phyloP scores from a whole-genome alignment of 1,284 basidiomycete species.

The Athelia psychrophila region DNA sequence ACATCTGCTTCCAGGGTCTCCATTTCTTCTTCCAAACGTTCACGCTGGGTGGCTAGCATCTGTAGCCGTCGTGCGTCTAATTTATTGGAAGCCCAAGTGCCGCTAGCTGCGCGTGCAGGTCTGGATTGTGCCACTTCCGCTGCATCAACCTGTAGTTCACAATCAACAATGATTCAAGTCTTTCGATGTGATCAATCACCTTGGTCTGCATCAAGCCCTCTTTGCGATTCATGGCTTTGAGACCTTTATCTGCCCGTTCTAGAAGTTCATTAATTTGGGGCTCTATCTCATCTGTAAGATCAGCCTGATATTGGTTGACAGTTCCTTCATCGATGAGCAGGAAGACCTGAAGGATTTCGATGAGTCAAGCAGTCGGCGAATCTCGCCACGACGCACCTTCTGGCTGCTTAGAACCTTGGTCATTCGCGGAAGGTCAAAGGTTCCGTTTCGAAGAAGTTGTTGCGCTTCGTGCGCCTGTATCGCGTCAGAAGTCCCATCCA shows the following conservation, averaged over 20 bases:
- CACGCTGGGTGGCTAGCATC: slow-evolving; percentile 58
- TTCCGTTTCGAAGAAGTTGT: slow-evolving; percentile 64
- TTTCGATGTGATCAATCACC: slow-evolving; percentile 32
- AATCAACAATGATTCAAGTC: background rate
- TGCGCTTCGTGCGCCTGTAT: slow-evolving; percentile 63
- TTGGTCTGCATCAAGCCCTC: slow-evolving; percentile 57
- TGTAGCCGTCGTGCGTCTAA: slow-evolving; percentile 61
- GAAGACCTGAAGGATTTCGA: slow-evolving; percentile 49
- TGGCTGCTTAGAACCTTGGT: slow-evolving; percentile 61
- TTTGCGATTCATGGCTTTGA: slow-evolving; percentile 55
- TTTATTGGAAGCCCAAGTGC: slow-evolving; percentile 58
- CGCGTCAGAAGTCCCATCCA: background rate
- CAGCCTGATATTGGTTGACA: slow-evolving; percentile 65
- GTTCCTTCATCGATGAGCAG: slow-evolving; percentile 67
- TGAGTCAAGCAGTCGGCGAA: background rate
- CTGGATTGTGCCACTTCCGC: slow-evolving; percentile 47
- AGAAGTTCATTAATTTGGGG: slow-evolving; percentile 74
- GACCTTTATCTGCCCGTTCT: slow-evolving; percentile 64
- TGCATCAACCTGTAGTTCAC: background rate
- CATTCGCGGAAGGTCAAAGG: slow-evolving; percentile 67
- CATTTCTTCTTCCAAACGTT: slow-evolving; percentile 57
- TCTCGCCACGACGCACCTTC: slow-evolving; percentile 39
- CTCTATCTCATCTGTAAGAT: slow-evolving; percentile 73
- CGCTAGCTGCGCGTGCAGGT: slow-evolving; percentile 38
- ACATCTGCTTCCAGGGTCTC: slow-evolving; percentile 57